Evolutionary conservation across 768 basidiomycete genomes (phyloP), one percentile per base, ranked within the genome.

Genomic region (Suillus variegatus): DNA sequence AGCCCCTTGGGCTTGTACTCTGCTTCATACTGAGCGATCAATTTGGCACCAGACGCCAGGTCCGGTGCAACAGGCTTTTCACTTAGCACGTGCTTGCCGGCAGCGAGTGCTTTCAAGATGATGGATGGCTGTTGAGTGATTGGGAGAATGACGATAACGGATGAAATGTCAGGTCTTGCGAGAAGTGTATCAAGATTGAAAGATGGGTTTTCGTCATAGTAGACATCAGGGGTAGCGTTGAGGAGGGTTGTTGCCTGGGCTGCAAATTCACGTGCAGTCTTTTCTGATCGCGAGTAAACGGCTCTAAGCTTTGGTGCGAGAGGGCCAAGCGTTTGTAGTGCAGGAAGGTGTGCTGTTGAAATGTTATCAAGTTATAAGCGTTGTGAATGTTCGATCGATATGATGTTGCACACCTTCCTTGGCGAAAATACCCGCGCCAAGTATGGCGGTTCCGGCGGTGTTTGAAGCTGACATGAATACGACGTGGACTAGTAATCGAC

Each of bases 51-150:
- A 3, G 79, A 77, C 40, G 82, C 81, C 56, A 94, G 86, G 70
- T 91, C 88, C 51, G 88, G 81, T 4, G 88, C 92, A 16, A 95
- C 84, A 6, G 95, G 95, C 73, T 96, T 96, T 81, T 97, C 94
- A 75, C 89, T 90, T 67, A 95, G 73, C 60, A 96, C 93, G 73
- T 95, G 92, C 78, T 96, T 97, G 28, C 93, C 92, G 2, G 92
- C 90, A 1, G 80, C 84, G 47, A 90, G 78, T 0, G 86, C 84
- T 70, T 84, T 85, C 65, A 85, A 76, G 62, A 96, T 80, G 65
- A 95, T 79, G 16, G 77, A 75, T 1, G 93, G 91, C 74, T 94
- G 93, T 4, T 82, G 70, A 0, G 87, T 84, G 72, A 97, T 95
- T 1, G 93, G 94, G 13, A 96, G 81, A 4, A 85, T 88, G 60